Conservation (phyloP, 495 filamentous ascomycete species). For the Penicillium robsamsonii region DNA sequence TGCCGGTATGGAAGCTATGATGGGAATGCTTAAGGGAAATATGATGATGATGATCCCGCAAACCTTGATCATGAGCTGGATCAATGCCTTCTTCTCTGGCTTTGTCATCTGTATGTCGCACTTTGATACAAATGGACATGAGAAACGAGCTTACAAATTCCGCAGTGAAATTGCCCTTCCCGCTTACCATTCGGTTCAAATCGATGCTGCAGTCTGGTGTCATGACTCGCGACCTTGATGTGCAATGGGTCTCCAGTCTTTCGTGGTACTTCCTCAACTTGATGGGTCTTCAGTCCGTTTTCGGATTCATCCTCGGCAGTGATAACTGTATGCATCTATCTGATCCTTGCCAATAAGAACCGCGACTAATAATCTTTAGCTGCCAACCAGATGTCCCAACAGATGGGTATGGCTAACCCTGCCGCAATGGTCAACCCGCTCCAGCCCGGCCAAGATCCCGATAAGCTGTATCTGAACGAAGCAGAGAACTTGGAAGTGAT, state of each 20-base stretch:
- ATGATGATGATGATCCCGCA: constrained; percentile 99
- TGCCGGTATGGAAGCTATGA: constrained; percentile 98
- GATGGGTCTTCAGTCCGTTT: constrained; percentile 95
- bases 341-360: not conserved
- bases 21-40: constrained; percentile 99
- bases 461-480: constrained; percentile 88
- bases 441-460: constrained; percentile 89
- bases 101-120: constrained; percentile 84
- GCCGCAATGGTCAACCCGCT: constrained; percentile 70
- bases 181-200: constrained; percentile 96
- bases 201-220: constrained; percentile 98
- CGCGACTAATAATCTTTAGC: constrained; percentile 50
- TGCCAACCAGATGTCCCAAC: constrained; percentile 90
- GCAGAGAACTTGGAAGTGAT: constrained; percentile 94
- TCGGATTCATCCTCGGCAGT: constrained; percentile 92
- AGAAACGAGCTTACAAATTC: constrained; percentile 17
- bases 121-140: not conserved
- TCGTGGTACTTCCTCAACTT: constrained; percentile 98
- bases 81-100: constrained; percentile 97
- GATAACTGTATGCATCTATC: constrained; percentile 71
- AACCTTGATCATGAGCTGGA: constrained; percentile 99
- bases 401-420: constrained; percentile 83
- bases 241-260: constrained; percentile 94
- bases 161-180: constrained; percentile 96
- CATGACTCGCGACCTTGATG: constrained; percentile 91